phyloP scores from a whole-genome alignment of 805 yeast species.

The Sugiyamaella lignohabitans region DNA sequence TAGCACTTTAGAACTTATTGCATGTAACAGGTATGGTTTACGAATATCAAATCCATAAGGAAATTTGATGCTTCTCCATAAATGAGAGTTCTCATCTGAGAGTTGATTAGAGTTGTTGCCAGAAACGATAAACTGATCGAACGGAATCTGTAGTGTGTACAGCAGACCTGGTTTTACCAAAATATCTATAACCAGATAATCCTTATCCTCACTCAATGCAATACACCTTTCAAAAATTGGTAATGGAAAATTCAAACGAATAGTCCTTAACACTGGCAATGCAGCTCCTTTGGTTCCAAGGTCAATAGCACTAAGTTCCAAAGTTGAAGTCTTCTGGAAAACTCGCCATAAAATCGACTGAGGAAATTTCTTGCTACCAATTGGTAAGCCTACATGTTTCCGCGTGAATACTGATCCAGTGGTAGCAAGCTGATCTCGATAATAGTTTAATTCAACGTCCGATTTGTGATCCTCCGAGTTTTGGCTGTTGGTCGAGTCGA shows the following conservation, averaged over 20 bases:
- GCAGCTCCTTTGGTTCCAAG: slow-evolving; percentile 3
- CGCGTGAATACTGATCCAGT: slow-evolving; percentile 4
- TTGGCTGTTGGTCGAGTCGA: too few relatives aligned
- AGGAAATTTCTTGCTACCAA: background rate
- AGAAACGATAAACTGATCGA: slow-evolving; percentile 37
- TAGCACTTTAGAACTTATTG: slow-evolving; percentile 40
- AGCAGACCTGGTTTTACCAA: slow-evolving; percentile 46
- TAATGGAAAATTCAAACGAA: slow-evolving; percentile 39
- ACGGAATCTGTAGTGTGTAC: slow-evolving; percentile 42
- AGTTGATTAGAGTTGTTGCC: slow-evolving; percentile 9
- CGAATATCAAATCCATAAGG: slow-evolving; percentile 61
- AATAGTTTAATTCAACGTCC: slow-evolving; percentile 16
- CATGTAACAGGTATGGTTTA: slow-evolving; percentile 46
- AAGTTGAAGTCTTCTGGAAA: slow-evolving; percentile 6
- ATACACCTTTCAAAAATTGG: slow-evolving; percentile 35
- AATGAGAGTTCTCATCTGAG: slow-evolving; percentile 22
- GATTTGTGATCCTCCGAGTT: background rate
- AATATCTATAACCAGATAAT: slow-evolving; percentile 43
- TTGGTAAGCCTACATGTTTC: background rate
- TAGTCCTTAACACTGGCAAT: slow-evolving; percentile 29
- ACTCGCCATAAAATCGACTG: slow-evolving; percentile 15
- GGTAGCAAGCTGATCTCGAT: slow-evolving; percentile 18
- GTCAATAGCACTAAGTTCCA: slow-evolving; percentile 21
- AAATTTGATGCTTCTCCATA: slow-evolving; percentile 61
- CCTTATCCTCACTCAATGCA: slow-evolving; percentile 31